A percentile compares a stretch with the other conserved stretches of the same genome.
These are phyloP conservation scores for Trichoderma asperelloides DNA, from an alignment of 495 filamentous ascomycete species.

Conservation along the genomic window DNA sequence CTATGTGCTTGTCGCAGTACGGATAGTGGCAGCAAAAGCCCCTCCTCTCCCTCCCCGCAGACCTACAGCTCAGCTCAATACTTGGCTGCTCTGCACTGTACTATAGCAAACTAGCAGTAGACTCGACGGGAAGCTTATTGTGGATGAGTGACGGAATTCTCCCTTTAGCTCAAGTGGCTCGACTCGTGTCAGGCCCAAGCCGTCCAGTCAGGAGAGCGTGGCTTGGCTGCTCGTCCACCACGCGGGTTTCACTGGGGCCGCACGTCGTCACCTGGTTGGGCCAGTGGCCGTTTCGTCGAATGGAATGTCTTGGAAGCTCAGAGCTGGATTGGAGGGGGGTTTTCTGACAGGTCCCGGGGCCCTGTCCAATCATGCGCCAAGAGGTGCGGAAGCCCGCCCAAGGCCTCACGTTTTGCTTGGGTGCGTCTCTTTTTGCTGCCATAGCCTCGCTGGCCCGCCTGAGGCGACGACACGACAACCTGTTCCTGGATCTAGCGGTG, in stretches of 20 bases:
- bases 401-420: not conserved
- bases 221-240: not conserved
- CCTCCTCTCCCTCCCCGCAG: not conserved
- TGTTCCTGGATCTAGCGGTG: slow-evolving; percentile 7
- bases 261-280: not conserved
- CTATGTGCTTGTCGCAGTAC: too few relatives aligned
- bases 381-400: not conserved
- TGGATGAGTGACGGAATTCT: not conserved
- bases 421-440: not conserved
- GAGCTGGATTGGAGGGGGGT: too few relatives aligned
- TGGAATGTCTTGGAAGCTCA: not conserved
- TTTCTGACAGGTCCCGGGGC: not conserved
- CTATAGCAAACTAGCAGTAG: not conserved
- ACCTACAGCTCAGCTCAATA: not conserved
- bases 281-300: not conserved
- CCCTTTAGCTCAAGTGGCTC: not conserved
- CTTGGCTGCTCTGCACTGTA: not conserved
- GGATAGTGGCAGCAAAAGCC: too few relatives aligned
- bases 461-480: not conserved
- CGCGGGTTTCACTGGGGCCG: not conserved
- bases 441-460: slow-evolving; percentile 3
- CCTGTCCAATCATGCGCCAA: not conserved
- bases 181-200: not conserved
- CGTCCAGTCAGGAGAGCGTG: not conserved
- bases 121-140: not conserved